Percentiles rank a stretch among this genome's conserved stretches.
Evolutionary conservation across 805 yeast genomes (phyloP).

Genomic region (Myxozyma neotropica): DNA sequence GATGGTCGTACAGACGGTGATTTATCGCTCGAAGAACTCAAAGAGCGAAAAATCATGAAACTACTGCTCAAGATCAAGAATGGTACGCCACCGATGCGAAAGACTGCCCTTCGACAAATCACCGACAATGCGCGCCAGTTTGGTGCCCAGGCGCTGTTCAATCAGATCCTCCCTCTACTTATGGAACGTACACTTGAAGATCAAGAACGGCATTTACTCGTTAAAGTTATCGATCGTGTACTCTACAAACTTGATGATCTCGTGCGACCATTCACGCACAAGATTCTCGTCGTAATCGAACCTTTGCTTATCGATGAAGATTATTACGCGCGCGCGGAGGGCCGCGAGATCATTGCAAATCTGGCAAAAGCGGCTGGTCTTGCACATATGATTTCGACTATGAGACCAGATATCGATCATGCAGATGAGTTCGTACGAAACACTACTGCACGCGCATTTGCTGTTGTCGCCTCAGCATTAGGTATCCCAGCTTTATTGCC

Average conservation of each 20-base stretch:
- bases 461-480: constrained; percentile 77
- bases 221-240: constrained; percentile 72
- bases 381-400: constrained; percentile 71
- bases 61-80: constrained; percentile 73
- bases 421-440: constrained; percentile 80
- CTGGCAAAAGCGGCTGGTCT: constrained; percentile 82
- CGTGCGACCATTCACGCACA: constrained; percentile 72
- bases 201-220: constrained; percentile 78
- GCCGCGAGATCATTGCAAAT: constrained; percentile 74
- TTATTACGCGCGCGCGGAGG: constrained; percentile 69
- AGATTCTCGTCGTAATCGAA: constrained; percentile 69
- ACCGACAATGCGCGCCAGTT: constrained; percentile 63
- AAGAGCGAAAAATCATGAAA: constrained; percentile 62
- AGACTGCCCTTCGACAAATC: constrained; percentile 65
- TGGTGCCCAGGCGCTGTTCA: constrained; percentile 72
- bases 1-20: constrained; percentile 41
- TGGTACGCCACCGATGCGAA: constrained; percentile 71
- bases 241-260: constrained; percentile 64
- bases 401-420: constrained; percentile 82
- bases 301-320: constrained; percentile 84
- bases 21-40: constrained; percentile 55
- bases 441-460: constrained; percentile 74
- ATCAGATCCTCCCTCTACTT: constrained; percentile 72
- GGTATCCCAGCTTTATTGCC: constrained; percentile 76
- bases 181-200: constrained; percentile 73